Conservation (phyloP, 2,329 filamentous ascomycete genomes). For the Penicillium sp. region DNA sequence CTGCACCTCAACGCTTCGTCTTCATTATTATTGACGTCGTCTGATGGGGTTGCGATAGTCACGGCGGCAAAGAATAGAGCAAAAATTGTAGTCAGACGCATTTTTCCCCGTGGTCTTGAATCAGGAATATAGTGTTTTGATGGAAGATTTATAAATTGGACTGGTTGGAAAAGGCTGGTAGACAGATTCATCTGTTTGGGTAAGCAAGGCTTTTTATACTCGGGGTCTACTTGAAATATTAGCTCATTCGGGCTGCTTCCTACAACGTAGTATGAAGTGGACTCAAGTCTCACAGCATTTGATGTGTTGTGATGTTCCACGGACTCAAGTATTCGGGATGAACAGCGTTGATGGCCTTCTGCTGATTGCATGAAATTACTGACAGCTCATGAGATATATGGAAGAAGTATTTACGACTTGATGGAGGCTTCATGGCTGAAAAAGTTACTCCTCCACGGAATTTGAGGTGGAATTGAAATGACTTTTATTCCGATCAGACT, state of each 20-base stretch:
- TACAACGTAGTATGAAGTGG: neutral
- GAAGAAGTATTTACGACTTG: neutral
- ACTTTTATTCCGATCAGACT: neutral
- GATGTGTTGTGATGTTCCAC: neutral
- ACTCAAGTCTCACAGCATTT: neutral
- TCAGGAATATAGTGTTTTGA: neutral
- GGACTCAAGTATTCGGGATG: neutral
- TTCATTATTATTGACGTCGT: neutral
- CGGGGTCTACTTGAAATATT: neutral
- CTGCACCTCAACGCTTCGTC: neutral
- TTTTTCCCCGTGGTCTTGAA: neutral
- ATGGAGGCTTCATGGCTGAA: neutral
- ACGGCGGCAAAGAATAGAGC: constrained; percentile 6
- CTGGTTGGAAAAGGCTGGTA: neutral
- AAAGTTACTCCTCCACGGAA: neutral
- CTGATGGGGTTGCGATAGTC: constrained; percentile 5
- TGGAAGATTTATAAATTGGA: too few species aligned
- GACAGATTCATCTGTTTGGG: neutral
- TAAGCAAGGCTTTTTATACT: neutral
- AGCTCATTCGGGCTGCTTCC: neutral
- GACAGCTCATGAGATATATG: neutral
- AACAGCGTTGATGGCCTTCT: neutral
- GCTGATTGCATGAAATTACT: neutral
- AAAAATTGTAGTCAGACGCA: constrained; percentile 4
- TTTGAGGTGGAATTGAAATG: neutral